Evolutionary conservation across 164 flowering plant species (phyloP).

Genomic region (Houttuynia cordata): DNA sequence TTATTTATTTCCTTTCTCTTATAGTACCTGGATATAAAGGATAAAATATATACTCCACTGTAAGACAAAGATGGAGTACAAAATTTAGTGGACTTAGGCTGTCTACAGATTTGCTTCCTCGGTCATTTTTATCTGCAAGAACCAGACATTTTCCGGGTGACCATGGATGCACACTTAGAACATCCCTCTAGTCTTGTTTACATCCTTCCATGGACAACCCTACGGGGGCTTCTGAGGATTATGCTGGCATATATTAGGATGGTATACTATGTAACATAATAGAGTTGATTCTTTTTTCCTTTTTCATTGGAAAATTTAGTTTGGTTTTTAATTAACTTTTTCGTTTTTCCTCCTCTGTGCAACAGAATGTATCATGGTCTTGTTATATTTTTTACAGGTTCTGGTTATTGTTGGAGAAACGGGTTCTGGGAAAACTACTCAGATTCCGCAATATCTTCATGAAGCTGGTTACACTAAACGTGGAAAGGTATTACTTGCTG

Average conservation of each 20-base stretch:
- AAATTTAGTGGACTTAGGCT: too few relatives aligned
- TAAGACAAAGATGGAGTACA: too few relatives aligned
- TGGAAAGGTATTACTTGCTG: conserved; percentile 69
- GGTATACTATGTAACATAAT: background rate
- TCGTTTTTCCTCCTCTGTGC: background rate
- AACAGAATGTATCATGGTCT: too few relatives aligned
- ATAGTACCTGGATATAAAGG: too few relatives aligned
- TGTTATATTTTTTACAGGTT: conserved; percentile 29
- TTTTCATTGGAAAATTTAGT: background rate
- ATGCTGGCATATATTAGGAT: background rate
- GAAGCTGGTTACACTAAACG: conserved; percentile 89
- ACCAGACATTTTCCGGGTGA: too few relatives aligned
- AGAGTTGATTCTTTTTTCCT: background rate
- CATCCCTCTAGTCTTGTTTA: too few relatives aligned
- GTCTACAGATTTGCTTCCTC: too few relatives aligned
- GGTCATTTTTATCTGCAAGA: too few relatives aligned
- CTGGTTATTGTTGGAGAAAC: conserved; percentile 96
- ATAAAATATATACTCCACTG: too few relatives aligned
- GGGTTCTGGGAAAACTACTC: conserved; percentile 98
- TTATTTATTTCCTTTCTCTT: background rate
- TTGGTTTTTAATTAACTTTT: background rate
- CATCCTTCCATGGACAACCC: background rate
- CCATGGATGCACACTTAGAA: too few relatives aligned
- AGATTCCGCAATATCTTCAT: conserved; percentile 96
- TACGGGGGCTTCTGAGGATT: too few relatives aligned